These are phyloP conservation scores for Nicotiana sylvestris DNA, from an alignment of 257 asterid species.

Conservation along the genomic window DNA sequence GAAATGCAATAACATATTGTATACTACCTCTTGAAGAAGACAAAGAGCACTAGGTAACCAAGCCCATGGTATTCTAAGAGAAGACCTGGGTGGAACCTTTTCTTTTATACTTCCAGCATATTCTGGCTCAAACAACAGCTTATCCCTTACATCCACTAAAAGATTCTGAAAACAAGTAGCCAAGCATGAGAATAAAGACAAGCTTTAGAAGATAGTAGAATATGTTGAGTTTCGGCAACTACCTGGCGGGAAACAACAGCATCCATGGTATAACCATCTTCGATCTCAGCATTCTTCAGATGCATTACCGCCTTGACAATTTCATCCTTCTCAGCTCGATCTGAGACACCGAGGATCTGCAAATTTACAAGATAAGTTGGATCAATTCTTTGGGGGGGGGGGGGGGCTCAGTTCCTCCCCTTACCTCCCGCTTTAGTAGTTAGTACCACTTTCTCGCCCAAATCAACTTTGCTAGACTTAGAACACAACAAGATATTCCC, in stretches of 20 bases:
- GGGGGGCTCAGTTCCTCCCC: not conserved
- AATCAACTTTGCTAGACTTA: slow-evolving; percentile 6
- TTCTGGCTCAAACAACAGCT: slow-evolving; percentile 95
- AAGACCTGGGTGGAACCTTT: slow-evolving; percentile 75
- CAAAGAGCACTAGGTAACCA: slow-evolving; percentile 96
- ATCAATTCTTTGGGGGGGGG: not conserved
- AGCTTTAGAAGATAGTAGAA: not conserved
- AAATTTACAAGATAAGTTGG: slow-evolving; percentile 12
- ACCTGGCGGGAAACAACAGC: slow-evolving; percentile 88
- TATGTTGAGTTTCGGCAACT: slow-evolving; percentile 5
- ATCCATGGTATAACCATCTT: slow-evolving; percentile 92
- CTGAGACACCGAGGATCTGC: slow-evolving; percentile 87
- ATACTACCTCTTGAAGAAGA: slow-evolving; percentile 91
- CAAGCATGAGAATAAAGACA: slow-evolving; percentile 9
- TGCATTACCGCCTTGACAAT: slow-evolving; percentile 86
- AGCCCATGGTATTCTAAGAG: slow-evolving; percentile 81
- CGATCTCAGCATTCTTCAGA: slow-evolving; percentile 77
- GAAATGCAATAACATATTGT: not conserved
- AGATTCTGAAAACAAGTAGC: slow-evolving; percentile 52
- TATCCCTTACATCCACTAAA: slow-evolving; percentile 91
- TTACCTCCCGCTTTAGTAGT: slow-evolving; percentile 1
- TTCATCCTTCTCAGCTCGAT: slow-evolving; percentile 93
- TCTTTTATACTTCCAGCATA: slow-evolving; percentile 85
- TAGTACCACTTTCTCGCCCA: slow-evolving; percentile 1
- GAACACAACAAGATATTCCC: not conserved